Base-by-base conservation (phyloP, 2,329 filamentous ascomycete genomes). In the Cyphellophora europaea region DNA sequence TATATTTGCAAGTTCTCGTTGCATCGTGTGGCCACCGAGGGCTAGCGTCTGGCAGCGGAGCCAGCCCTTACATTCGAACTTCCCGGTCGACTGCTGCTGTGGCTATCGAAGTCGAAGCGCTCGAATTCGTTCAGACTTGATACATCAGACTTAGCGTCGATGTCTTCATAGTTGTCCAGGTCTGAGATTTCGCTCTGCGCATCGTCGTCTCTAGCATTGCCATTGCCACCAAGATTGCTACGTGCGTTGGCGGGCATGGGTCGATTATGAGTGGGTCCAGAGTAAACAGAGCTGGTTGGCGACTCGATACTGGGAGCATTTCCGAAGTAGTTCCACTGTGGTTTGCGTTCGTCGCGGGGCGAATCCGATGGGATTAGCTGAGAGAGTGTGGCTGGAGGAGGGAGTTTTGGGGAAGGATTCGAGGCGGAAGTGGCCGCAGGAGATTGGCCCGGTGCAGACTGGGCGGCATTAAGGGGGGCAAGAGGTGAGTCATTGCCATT, bases 51-150 rank as follows among this genome's bases (percentile, higher is more conserved):
- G n/a, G n/a, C n/a, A n/a, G n/a, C n/a, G n/a, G n/a, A n/a, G n/a
- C n/a, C n/a, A n/a, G n/a, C n/a, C n/a, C n/a, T n/a, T n/a, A n/a
- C n/a, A n/a, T n/a, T n/a, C n/a, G n/a, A n/a, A n/a, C n/a, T n/a
- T n/a, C n/a, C n/a, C n/a, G n/a, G n/a, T n/a, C n/a, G n/a, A n/a
- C n/a, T n/a, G n/a, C n/a, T n/a, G n/a, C 21, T 25, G 8, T 25
- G 21, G n/a, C 21, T 25, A 25, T 25, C 38, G 19, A 45, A 43
- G 27, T 49, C 42, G 30, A 46, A 49, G 16, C 40, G 44, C 18
- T 49, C 43, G 34, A 47, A 45, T 23, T 48, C 47, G 18, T 49
- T 47, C 21, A 49, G 36, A 28, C 42, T 46, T 34, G 43, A 46
- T 19, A 49, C 34, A n/a, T 49, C 47, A 10, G 44, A 48, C 33